Conservation (phyloP, 2,329 filamentous ascomycete genomes). For the Domatiomyces globalis region DNA sequence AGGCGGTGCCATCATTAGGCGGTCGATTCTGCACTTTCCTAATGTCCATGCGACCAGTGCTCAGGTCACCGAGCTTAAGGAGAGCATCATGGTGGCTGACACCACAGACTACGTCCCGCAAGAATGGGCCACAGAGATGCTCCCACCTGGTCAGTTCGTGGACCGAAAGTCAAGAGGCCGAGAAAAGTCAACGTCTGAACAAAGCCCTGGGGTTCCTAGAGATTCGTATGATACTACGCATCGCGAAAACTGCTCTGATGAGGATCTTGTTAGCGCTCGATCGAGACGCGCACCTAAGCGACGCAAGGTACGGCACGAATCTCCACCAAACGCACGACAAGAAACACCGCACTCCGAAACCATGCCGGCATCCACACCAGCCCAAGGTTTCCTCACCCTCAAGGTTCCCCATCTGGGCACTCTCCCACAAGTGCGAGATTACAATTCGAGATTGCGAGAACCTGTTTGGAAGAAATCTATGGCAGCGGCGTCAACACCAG, state of each 20-base stretch:
- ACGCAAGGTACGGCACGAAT: constrained; percentile 1
- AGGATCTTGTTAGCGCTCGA: not conserved
- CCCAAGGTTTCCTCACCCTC: constrained; percentile 11
- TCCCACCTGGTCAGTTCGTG: constrained; percentile 5
- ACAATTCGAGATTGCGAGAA: constrained; percentile 2
- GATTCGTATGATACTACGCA: not conserved
- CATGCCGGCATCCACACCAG: not conserved
- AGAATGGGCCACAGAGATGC: constrained; percentile 24
- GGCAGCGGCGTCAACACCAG: no score
- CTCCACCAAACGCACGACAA: not conserved
- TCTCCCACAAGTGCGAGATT: constrained; percentile 7
- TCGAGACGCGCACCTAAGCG: constrained; percentile 4
- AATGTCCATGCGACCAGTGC: constrained; percentile 32
- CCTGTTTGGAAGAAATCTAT: not conserved
- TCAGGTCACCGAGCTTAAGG: constrained; percentile 35
- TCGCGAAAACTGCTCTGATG: not conserved
- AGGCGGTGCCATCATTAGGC: constrained; percentile 36
- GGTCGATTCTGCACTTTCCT: constrained; percentile 35
- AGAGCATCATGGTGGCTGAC: constrained; percentile 34
- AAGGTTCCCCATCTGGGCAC: constrained; percentile 12
- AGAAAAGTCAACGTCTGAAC: not conserved
- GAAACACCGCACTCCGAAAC: constrained; percentile 1
- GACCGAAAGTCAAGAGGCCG: constrained; percentile 2
- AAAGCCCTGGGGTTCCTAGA: not conserved
- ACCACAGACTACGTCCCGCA: constrained; percentile 33